A percentile compares a stretch with the other conserved stretches of the same genome.
phyloP scores from a whole-genome alignment of 441 rosid genomes.

The Adansonia madagascariensis region DNA sequence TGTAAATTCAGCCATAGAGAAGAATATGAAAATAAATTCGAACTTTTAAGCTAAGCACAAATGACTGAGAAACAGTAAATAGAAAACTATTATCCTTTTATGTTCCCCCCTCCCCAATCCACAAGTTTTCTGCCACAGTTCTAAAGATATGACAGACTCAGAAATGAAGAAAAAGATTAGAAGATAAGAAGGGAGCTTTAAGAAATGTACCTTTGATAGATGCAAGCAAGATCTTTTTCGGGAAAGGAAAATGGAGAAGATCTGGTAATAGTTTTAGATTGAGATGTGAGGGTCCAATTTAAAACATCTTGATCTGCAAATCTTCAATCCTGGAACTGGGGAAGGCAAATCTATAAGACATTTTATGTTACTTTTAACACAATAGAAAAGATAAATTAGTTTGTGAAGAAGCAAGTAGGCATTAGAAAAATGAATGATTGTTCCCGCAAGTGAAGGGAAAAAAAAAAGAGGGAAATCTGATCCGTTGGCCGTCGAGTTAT shows the following conservation, averaged over 20 bases:
- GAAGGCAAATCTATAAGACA: background rate
- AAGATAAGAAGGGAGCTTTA: background rate
- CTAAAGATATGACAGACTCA: background rate
- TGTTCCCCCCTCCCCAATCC: background rate
- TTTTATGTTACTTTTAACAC: background rate
- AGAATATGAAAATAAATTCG: background rate
- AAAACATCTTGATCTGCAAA: background rate
- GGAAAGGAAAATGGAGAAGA: background rate
- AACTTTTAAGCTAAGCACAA: background rate
- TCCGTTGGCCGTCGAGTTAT: background rate
- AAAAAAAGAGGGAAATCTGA: background rate
- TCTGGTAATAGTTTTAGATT: background rate
- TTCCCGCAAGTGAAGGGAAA: too few relatives aligned
- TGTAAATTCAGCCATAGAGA: background rate
- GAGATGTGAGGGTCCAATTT: background rate
- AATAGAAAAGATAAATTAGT: background rate
- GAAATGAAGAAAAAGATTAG: background rate
- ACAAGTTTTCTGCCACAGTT: background rate
- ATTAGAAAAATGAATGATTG: background rate
- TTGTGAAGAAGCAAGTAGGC: background rate
- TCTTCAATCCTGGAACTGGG: background rate
- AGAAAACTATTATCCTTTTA: background rate
- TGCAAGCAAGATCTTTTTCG: background rate
- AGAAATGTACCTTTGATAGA: constrained; percentile 2
- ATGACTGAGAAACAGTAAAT: background rate